Percentiles rank a stretch among this genome's conserved stretches.
These are phyloP conservation scores for Collybia sordida DNA, from an alignment of 768 basidiomycete genomes.

Conservation along the genomic window DNA sequence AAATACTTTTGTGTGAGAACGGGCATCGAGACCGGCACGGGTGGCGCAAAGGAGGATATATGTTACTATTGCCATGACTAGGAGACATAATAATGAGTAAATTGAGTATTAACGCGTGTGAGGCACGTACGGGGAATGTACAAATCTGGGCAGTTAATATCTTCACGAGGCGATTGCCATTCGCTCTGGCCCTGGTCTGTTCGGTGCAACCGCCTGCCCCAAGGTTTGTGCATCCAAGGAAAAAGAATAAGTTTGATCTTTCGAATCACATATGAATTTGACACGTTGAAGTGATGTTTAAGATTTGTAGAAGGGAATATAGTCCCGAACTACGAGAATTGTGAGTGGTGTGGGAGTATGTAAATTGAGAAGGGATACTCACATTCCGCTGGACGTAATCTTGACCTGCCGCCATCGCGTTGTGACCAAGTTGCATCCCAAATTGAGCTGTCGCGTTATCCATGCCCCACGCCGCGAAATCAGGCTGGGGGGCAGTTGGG, in stretches of 20 bases:
- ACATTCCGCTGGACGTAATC: conserved; percentile 91
- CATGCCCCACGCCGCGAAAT: conserved; percentile 80
- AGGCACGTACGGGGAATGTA: conserved; percentile 73
- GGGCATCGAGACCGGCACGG: conserved; percentile 75
- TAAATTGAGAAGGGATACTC: conserved; percentile 5
- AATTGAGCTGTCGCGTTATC: conserved; percentile 94
- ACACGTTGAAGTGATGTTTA: conserved; percentile 83
- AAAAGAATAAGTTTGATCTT: conserved; percentile 90
- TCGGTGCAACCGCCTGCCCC: conserved; percentile 69
- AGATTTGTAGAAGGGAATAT: conserved; percentile 74
- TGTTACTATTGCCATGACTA: conserved; percentile 88
- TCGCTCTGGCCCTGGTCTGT: conserved; percentile 69
- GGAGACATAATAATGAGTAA: background rate
- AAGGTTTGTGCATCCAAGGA: conserved; percentile 91
- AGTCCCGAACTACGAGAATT: conserved; percentile 63
- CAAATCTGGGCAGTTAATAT: conserved; percentile 93
- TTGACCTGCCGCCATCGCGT: conserved; percentile 90
- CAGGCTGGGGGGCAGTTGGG: conserved; percentile 33
- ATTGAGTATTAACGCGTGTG: background rate
- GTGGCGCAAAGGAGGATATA: conserved; percentile 91
- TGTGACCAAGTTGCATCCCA: conserved; percentile 93
- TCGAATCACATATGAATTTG: conserved; percentile 90
- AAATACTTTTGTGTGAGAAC: conserved; percentile 76
- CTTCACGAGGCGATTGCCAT: conserved; percentile 88
- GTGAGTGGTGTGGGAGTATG: background rate